Base-by-base conservation (phyloP, 768 basidiomycete genomes). In the Podaxis sp. region DNA sequence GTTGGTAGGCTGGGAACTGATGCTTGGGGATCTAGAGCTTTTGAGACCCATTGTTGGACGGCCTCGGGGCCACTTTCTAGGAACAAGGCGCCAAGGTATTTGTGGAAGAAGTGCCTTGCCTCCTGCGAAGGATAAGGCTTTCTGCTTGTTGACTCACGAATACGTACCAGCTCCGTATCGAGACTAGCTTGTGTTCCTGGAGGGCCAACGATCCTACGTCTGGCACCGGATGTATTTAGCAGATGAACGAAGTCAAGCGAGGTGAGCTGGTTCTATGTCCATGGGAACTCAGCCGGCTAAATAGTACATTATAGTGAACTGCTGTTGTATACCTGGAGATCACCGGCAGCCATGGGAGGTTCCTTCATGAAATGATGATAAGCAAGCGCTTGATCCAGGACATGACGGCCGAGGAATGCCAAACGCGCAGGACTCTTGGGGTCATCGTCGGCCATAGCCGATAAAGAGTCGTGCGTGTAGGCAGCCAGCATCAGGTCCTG, bases 401-500 rank as follows among this genome's bases (percentile, higher is more conserved):
- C 19, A 19, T 9, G 44, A 7, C n/a, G 6, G 1, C 44, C 44
- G 0, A 46, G 44, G 44, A 15, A 46, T 19, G 17, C 44, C 44
- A 46, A 17, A 46, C 44, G 44, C 5, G n/a, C 19, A 8, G 44
- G n/a, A 19, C 19, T 17, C 15, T 46, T 46, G 13, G n/a, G 7
- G 2, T 46, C 7, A 17, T 22, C 19, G 8, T 9, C 44, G 8
- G 19, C 44, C 0, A 1, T 7, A 46, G 44, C 2, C 8, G 44
- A 46, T 8, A 33, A 66, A 3, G 82, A 77, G 30, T 69, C 70
- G 59, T 87, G 85, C 0, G 81, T 84, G 71, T 78, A 84, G 57
- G 88, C 79, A 66, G 87, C 85, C 59, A 89, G 80, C 57, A 85
- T 69, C 52, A 87, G 73, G 55, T 83, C 79, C 46, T 75, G 56